Base-by-base conservation (phyloP, 2,329 filamentous ascomycete genomes). In the Ambrosiella beaveri region DNA sequence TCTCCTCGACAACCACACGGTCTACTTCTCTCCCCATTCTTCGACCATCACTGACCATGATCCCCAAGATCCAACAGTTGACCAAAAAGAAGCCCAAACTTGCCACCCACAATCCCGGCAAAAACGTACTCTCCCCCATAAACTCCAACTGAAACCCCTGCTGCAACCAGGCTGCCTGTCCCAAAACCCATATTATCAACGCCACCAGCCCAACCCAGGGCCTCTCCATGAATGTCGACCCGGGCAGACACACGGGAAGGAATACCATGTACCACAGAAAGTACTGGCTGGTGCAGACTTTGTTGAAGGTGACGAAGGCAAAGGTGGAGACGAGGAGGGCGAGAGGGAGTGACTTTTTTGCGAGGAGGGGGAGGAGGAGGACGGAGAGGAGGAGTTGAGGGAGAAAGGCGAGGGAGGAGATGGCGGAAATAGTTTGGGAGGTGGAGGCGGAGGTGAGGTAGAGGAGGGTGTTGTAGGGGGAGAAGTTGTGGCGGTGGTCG, bases 251-350 rank as follows among this genome's bases (percentile, higher is more conserved):
- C 54, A 96, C 83, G 0, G 93, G 93, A 2, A 97, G 74, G 64
- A 98, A 87, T 63, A 96, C 81, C 70, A 96, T 83, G 70, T 98
- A 97, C 93, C 93, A 98, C 54, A 98, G 79, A 69, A 98, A 98
- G 69, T 98, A 98, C 88, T 97, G 91, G 66, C 89, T 95, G 2
- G 93, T 98, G 76, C 91, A 97, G 62, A 98, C 93, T 73, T 98
- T 98, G 73, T 98, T 98, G 65, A 97, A 97, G 0, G 89, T 84
- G 3, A 97, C 93, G 70, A 98, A 98, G 0, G 91, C 88, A 71
- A 96, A 95, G 0, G 93, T 97, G 71, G 98, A 93, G 3, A 88
- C 88, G 62, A 97, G 79, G 86, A 97, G 90, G 4, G 87, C 84
- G 0, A 82, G 80, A 0, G 90, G 77, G 0, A 98, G 77, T 65